Evolutionary conservation across 2,329 filamentous ascomycete species (phyloP).

Genomic region (Ceratocystiopsis brevicomis): DNA sequence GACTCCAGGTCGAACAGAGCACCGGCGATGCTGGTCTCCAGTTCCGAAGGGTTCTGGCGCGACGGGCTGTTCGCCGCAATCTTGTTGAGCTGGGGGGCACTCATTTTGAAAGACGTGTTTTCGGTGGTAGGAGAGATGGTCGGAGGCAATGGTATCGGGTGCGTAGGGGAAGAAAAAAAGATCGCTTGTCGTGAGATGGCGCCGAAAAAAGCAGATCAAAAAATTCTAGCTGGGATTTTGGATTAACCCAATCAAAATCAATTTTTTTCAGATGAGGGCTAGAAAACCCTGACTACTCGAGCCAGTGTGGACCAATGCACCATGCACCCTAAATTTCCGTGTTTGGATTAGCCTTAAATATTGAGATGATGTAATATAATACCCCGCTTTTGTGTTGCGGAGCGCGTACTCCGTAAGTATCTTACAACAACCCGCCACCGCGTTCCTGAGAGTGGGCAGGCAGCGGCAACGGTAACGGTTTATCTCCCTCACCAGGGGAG

Average conservation of each 20-base stretch:
- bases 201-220: neutral
- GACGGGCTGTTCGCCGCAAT: constrained; percentile 95
- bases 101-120: constrained; percentile 23
- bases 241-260: neutral
- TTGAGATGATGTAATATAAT: neutral
- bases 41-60: constrained; percentile 87
- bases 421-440: no score
- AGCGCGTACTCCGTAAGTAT: no score
- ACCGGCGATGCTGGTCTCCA: constrained; percentile 90
- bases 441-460: no score
- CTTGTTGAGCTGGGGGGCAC: constrained; percentile 70
- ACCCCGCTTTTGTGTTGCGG: no score
- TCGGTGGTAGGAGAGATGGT: neutral
- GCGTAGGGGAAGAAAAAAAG: neutral
- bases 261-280: constrained; percentile 4
- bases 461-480: no score
- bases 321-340: no score
- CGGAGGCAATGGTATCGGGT: neutral
- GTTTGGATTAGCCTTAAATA: no score
- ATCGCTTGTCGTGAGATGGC: constrained; percentile 1
- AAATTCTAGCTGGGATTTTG: constrained; percentile 1
- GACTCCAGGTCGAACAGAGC: constrained; percentile 98
- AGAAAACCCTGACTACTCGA: neutral
- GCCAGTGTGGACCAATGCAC: constrained; percentile 1
- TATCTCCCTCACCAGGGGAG: no score